Evolutionary conservation across 2,329 filamentous ascomycete genomes (phyloP), one percentile per base, ranked within the genome.

Genomic region (Diaporthe citrichinensis): DNA sequence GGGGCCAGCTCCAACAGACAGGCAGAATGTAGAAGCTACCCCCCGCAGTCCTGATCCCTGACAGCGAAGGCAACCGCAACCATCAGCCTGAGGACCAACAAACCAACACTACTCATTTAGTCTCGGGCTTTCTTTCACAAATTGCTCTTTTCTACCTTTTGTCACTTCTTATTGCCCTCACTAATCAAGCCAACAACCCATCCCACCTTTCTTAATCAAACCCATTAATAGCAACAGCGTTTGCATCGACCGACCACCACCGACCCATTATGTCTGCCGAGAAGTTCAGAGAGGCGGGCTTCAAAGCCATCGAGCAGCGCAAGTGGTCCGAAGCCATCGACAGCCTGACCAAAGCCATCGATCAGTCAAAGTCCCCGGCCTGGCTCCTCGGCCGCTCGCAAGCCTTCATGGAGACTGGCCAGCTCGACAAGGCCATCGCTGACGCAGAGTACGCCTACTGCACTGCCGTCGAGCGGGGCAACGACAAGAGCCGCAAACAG

Each of bases 381-480:
- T 98, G 97, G 90, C 93, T 96, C 77, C 91, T 97, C 77, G 92
- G 94, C 78, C 94, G 96, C 28, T 94, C 95, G 6, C 95, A 92
- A 57, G 95, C 95, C 53, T 93, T 95, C 81, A 89, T 94, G 68
- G 90, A 94, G 76, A 87, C 89, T 3, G 87, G 87, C 78, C 86
- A 91, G 69, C 88, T 91, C 74, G 86, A 91, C 3, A 88, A 90
- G 31, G 94, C 95, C 1, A 89, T 97, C 59, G 87, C 86, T 53
- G 94, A 96, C 83, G 92, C 93, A 51, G 91, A 95, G 77, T 87
- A 88, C 65, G 94, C 92, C 3, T 89, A 94, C 72, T 84, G 89
- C 51, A 85, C 89, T 5, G 93, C 92, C 3, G 86, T 86, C 36
- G 88, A 93, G 77, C 93, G 96, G 55, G 94, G 90, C 44, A 94